phyloP scores from a whole-genome alignment of 78 protist species.

The Dictyostelium citrinum region DNA sequence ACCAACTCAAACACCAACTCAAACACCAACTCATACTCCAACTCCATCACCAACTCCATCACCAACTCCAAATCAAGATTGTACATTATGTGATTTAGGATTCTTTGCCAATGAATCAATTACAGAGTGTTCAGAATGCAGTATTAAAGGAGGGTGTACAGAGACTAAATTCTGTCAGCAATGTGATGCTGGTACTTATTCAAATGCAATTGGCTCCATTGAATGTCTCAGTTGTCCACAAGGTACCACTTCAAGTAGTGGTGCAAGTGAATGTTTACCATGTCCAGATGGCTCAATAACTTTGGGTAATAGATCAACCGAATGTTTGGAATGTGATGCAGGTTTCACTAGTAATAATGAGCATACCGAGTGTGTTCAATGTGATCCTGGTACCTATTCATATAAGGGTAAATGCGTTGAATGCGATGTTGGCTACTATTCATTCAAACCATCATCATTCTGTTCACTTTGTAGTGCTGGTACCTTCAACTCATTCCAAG shows the following conservation, averaged over 20 bases:
- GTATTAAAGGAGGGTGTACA: background rate
- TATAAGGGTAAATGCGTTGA: background rate
- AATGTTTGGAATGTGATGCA: conserved; percentile 1
- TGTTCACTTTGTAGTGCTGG: conserved; percentile 21
- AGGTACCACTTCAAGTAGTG: conserved; percentile 2
- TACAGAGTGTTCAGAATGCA: background rate
- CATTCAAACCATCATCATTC: background rate
- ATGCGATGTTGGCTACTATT: background rate
- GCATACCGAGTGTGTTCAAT: background rate
- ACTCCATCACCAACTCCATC: background rate
- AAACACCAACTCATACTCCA: background rate
- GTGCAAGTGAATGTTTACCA: background rate
- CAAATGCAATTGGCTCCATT: background rate
- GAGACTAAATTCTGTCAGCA: background rate
- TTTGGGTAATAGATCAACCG: background rate
- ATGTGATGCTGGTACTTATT: background rate
- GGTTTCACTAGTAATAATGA: background rate
- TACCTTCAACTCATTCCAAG: background rate
- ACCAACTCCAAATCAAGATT: background rate
- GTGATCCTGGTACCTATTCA: conserved; percentile 26
- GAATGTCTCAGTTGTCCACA: conserved; percentile 10
- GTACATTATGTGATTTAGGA: background rate
- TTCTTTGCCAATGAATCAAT: background rate
- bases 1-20: background rate
- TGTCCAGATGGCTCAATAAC: conserved; percentile 16